phyloP scores from a whole-genome alignment of 352 stramenopile genomes.

The Phytophthora capsici region DNA sequence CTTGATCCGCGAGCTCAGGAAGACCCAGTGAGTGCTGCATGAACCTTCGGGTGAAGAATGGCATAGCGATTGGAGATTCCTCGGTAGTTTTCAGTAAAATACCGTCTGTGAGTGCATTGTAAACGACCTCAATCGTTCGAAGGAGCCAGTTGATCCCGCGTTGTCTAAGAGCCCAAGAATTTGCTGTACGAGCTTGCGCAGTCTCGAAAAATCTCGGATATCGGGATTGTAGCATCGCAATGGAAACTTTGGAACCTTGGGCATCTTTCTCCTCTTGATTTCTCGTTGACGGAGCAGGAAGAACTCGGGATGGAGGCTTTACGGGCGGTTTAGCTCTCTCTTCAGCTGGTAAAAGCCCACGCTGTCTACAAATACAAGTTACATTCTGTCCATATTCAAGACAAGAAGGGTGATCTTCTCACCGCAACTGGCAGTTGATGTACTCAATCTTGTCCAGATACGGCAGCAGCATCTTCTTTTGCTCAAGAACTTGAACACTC shows the following conservation, averaged over 20 bases:
- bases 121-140: slow-evolving; percentile 67
- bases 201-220: slow-evolving; percentile 62
- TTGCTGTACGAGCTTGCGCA: slow-evolving; percentile 22
- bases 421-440: slow-evolving; percentile 82
- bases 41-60: slow-evolving; percentile 59
- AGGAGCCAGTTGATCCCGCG: slow-evolving; percentile 73
- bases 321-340: slow-evolving; percentile 13
- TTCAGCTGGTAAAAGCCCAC: slow-evolving; percentile 48
- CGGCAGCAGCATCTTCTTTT: slow-evolving; percentile 85
- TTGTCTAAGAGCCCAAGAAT: slow-evolving; percentile 30
- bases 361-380: slow-evolving; percentile 35
- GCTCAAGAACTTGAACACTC: slow-evolving; percentile 63
- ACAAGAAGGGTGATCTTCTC: slow-evolving; percentile 2
- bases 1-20: slow-evolving; percentile 65
- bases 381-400: background rate
- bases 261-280: slow-evolving; percentile 36
- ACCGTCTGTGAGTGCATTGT: slow-evolving; percentile 53
- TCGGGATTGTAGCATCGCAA: slow-evolving; percentile 41
- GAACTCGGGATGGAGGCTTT: slow-evolving; percentile 13
- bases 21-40: slow-evolving; percentile 62
- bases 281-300: slow-evolving; percentile 2
- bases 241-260: slow-evolving; percentile 25
- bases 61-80: slow-evolving; percentile 49
- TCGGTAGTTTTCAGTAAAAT: slow-evolving; percentile 20
- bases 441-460: slow-evolving; percentile 91